A percentile compares a stretch with the other conserved stretches of the same genome.
phyloP scores from a whole-genome alignment of 1,139 yeast species.

The Yamadazyma sp. region DNA sequence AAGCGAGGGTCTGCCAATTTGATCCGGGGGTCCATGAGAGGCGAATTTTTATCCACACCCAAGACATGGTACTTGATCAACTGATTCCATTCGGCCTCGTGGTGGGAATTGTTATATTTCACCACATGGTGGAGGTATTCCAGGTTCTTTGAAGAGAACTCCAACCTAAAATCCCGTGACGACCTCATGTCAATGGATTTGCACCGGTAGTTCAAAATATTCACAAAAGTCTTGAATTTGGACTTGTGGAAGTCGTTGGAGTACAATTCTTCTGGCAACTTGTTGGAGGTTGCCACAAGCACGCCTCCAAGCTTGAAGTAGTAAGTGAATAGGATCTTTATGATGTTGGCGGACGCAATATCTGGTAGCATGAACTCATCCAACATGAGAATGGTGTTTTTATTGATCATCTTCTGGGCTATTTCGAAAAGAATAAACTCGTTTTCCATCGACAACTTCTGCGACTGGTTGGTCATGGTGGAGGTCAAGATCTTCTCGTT shows the following conservation, averaged over 20 bases:
- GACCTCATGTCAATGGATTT: constrained; percentile 64
- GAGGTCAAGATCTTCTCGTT: constrained; percentile 38
- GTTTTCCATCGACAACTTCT: constrained; percentile 49
- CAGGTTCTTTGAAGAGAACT: constrained; percentile 24
- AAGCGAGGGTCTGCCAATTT: constrained; percentile 14
- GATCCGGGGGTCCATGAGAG: constrained; percentile 12
- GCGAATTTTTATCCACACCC: constrained; percentile 15
- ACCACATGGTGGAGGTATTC: constrained; percentile 30
- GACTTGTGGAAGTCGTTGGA: constrained; percentile 61
- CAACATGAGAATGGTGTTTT: constrained; percentile 58
- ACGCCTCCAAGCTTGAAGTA: constrained; percentile 76
- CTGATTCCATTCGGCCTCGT: constrained; percentile 37
- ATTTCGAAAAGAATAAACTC: constrained; percentile 67
- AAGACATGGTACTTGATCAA: constrained; percentile 24
- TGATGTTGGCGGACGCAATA: constrained; percentile 66
- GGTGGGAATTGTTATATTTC: constrained; percentile 21
- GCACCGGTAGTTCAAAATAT: constrained; percentile 61
- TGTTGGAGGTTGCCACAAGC: constrained; percentile 68
- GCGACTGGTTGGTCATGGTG: constrained; percentile 26
- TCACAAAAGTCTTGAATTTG: constrained; percentile 57
- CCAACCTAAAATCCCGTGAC: constrained; percentile 52
- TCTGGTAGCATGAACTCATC: constrained; percentile 80
- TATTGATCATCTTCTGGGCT: constrained; percentile 62
- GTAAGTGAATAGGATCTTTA: constrained; percentile 63
- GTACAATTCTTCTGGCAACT: constrained; percentile 69